phyloP scores from a whole-genome alignment of 176 grass and related monocot genomes.

The Luzula sylvatica region DNA sequence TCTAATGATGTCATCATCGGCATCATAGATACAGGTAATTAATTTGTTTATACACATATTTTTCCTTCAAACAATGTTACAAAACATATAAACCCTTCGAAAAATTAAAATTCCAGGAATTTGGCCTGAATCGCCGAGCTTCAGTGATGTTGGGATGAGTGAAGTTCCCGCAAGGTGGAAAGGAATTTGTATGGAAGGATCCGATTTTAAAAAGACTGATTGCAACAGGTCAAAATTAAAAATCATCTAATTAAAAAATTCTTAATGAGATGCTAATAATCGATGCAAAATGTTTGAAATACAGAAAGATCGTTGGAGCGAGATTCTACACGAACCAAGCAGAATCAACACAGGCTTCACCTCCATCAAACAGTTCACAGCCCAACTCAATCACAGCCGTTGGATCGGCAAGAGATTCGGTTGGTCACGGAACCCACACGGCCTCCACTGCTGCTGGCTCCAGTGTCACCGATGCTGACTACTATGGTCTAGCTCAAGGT shows the following conservation, averaged over 20 bases:
- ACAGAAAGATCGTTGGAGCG: slow-evolving; percentile 87
- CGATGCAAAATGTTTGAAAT: background rate
- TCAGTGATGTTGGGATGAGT: slow-evolving; percentile 61
- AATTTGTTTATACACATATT: background rate
- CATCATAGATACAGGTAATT: slow-evolving; percentile 64
- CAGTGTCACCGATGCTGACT: slow-evolving; percentile 38
- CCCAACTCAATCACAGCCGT: background rate
- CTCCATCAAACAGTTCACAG: slow-evolving; percentile 26
- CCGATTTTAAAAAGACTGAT: slow-evolving; percentile 77
- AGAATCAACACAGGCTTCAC: slow-evolving; percentile 15
- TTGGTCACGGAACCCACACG: slow-evolving; percentile 81
- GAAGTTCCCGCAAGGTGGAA: slow-evolving; percentile 69
- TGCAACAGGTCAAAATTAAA: slow-evolving; percentile 66
- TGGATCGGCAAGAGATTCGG: slow-evolving; percentile 58
- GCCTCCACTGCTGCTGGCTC: slow-evolving; percentile 71
- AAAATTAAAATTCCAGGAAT: slow-evolving; percentile 32
- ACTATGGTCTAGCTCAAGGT: slow-evolving; percentile 69
- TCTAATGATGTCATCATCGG: slow-evolving; percentile 73
- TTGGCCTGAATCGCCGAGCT: slow-evolving; percentile 88
- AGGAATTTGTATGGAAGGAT: slow-evolving; percentile 86
- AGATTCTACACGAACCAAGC: slow-evolving; percentile 55
- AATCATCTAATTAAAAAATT: background rate
- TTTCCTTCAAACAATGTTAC: background rate
- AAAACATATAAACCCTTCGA: background rate
- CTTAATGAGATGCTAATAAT: background rate